A percentile compares a stretch with the other conserved stretches of the same genome.
These are phyloP conservation scores for Globisporangium ultimum DNA, from an alignment of 352 stramenopile species.

Conservation along the genomic window DNA sequence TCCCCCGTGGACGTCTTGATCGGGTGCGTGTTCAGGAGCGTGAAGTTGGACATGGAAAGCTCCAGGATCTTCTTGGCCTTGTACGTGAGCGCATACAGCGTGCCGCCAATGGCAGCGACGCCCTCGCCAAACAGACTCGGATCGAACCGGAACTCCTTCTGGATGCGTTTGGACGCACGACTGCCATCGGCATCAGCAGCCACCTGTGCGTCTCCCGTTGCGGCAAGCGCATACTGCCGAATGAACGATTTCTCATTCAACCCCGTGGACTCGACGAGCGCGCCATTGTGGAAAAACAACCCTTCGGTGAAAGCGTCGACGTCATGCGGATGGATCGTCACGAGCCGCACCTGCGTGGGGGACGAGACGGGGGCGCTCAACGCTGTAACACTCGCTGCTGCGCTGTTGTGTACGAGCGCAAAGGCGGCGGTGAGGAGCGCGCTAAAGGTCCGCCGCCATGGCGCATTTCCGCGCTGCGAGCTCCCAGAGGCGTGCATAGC, in stretches of 20 bases:
- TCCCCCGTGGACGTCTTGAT: slow-evolving; percentile 78
- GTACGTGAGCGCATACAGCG: slow-evolving; percentile 84
- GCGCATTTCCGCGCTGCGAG: not conserved
- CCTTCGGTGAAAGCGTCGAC: slow-evolving; percentile 68
- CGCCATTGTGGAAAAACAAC: slow-evolving; percentile 54
- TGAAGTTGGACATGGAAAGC: slow-evolving; percentile 56
- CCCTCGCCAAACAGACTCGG: slow-evolving; percentile 75
- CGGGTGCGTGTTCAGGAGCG: slow-evolving; percentile 42
- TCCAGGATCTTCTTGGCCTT: slow-evolving; percentile 57
- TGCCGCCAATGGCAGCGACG: slow-evolving; percentile 65
- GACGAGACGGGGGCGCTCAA: not conserved
- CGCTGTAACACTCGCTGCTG: not conserved
- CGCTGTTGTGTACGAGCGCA: not conserved
- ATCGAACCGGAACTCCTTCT: slow-evolving; percentile 59
- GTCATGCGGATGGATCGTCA: slow-evolving; percentile 71
- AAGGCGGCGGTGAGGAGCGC: not conserved
- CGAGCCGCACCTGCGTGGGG: slow-evolving; percentile 43
- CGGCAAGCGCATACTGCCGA: slow-evolving; percentile 47
- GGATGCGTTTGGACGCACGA: not conserved
- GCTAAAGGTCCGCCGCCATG: not conserved
- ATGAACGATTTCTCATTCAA: slow-evolving; percentile 66
- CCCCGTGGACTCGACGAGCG: slow-evolving; percentile 75
- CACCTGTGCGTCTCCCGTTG: not conserved
- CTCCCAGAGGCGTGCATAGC: too few relatives aligned
- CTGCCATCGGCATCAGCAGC: not conserved